These are phyloP conservation scores for Mangifera indica DNA, from an alignment of 345 rosid species.

Conservation along the genomic window DNA sequence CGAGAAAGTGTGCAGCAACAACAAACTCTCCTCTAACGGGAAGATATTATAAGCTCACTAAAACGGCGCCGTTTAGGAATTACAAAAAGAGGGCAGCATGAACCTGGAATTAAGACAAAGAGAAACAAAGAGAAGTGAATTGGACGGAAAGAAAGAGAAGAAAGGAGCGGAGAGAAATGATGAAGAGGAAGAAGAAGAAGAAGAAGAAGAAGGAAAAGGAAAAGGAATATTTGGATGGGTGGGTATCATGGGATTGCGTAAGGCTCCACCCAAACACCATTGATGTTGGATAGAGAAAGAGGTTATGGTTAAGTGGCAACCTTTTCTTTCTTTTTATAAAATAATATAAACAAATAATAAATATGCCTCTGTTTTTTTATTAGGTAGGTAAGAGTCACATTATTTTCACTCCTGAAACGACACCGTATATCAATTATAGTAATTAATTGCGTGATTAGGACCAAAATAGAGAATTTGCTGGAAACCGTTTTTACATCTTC, in stretches of 20 bases:
- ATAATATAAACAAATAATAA: no score
- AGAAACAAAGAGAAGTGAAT: not conserved
- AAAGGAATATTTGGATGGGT: constrained; percentile 20
- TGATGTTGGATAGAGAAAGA: constrained; percentile 1
- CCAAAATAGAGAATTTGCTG: no score
- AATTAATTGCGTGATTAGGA: no score
- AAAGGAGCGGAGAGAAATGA: not conserved
- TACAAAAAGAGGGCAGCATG: not conserved
- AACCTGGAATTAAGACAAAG: not conserved
- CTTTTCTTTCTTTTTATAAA: constrained; percentile 1
- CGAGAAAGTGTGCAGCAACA: not conserved
- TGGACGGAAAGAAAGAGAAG: constrained; percentile 4
- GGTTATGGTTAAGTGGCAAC: constrained; percentile 19
- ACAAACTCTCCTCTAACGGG: not conserved
- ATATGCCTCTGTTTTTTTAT: no score
- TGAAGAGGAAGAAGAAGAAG: not conserved
- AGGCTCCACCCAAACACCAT: constrained; percentile 48
- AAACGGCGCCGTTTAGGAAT: not conserved
- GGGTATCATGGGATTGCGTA: constrained; percentile 43
- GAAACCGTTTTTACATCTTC: no score
- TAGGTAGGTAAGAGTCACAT: no score
- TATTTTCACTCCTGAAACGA: no score
- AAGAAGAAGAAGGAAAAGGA: constrained; percentile 5
- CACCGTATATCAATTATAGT: no score
- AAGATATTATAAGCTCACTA: not conserved